Base-by-base conservation (phyloP, 331 rosid species). In the Quercus lobata region DNA sequence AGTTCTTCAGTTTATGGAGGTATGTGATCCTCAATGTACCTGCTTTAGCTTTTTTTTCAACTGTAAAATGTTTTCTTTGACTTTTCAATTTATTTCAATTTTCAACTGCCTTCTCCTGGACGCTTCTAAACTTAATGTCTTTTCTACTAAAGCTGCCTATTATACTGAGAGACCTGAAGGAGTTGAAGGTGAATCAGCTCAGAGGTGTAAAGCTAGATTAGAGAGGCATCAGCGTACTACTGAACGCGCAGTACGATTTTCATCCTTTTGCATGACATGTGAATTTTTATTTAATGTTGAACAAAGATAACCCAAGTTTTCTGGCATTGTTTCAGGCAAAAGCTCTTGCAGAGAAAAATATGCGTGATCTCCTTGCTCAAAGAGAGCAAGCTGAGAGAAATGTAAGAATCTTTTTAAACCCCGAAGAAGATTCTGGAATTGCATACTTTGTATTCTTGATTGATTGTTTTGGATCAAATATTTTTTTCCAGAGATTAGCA, bases 141-240 rank as follows among this genome's bases (percentile, higher is more conserved):
- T 83, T 85, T 72, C 69, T 76, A 68, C 68, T 9, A 44, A 57
- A 86, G 89, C 90, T 74, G 84, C 83, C 65, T 73, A 87, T 69
- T 78, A 70, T 70, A 55, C 90, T 78, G 97, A 85, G 89, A 84
- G 91, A 86, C 85, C 85, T 57, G 94, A 88, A 79, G 91, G 87
- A 61, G 86, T 69, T 81, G 92, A 89, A 84, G 94, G 88, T 76
- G 98, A 94, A 83, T 90, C 98, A 21, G 91, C 97, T 57, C 93
- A 86, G 89, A 92, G 98, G 82, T 90, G 90, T 86, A 94, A 90
- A 88, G 97, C 98, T 79, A 94, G 97, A 85, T 81, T 94, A 69
- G 98, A 94, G 88, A 89, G 98, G 81, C 89, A 94, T 82, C 92
- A 86, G 72, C 90, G 98, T 80, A 94, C 97, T 80, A 91, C 96